Conservation (phyloP, 1,139 yeast genomes). For the Kodamaea fungicola region DNA sequence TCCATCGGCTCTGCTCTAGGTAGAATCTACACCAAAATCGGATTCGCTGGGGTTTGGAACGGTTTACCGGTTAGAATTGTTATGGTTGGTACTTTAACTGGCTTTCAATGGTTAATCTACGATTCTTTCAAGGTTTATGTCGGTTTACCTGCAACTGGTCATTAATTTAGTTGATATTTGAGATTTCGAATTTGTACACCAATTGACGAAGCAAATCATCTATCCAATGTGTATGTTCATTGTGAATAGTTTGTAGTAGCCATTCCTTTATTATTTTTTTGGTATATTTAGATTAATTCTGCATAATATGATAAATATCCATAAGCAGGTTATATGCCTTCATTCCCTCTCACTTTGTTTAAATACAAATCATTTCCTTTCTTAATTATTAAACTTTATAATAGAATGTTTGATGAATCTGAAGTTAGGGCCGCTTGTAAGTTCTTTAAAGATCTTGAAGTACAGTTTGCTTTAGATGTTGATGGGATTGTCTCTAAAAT, state of each 20-base stretch:
- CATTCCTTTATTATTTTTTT: neutral
- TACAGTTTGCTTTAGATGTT: no score
- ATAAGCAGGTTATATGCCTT: no score
- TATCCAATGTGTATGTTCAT: no score
- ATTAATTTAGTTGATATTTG: constrained; percentile 19
- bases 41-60: constrained; percentile 89
- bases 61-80: constrained; percentile 91
- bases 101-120: constrained; percentile 93
- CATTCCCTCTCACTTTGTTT: neutral
- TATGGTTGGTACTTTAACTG: constrained; percentile 96
- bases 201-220: no score
- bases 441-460: no score
- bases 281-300: neutral
- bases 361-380: neutral
- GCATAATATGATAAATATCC: no score
- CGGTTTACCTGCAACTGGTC: constrained; percentile 90
- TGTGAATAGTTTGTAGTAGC: neutral
- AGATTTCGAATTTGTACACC: no score
- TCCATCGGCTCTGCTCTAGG: constrained; percentile 60
- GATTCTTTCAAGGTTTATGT: constrained; percentile 89
- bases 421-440: constrained; percentile 1
- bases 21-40: constrained; percentile 77
- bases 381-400: neutral
- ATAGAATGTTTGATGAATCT: neutral
- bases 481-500: no score